Evolutionary conservation across 1,284 basidiomycete species (phyloP).

Genomic region (Mycosarcoma maydis): DNA sequence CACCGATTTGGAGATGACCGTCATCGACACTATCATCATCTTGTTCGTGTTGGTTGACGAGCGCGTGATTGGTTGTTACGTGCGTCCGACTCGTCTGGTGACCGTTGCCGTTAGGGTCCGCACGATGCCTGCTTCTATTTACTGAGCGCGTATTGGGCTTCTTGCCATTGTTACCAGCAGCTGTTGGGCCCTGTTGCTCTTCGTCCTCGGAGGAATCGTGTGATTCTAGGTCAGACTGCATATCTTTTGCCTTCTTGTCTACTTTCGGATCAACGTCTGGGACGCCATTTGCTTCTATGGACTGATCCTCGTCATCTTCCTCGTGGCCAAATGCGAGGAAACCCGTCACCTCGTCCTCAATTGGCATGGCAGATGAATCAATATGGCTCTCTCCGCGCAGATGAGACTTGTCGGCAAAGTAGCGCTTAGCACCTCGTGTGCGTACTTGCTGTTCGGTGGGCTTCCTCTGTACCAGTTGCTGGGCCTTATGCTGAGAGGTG

Average conservation of each 20-base stretch:
- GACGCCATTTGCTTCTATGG: background rate
- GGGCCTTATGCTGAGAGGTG: background rate
- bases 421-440: constrained; percentile 17
- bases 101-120: constrained; percentile 9
- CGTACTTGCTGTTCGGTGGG: constrained; percentile 10
- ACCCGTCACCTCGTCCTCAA: constrained; percentile 28
- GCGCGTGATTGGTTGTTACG: background rate
- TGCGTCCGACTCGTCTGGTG: background rate
- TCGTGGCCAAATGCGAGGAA: constrained; percentile 25
- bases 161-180: background rate
- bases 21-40: background rate
- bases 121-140: background rate
- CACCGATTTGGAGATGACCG: background rate
- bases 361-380: constrained; percentile 22
- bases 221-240: background rate
- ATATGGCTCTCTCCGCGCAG: constrained; percentile 1
- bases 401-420: constrained; percentile 15
- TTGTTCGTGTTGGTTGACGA: background rate
- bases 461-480: constrained; percentile 1
- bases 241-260: background rate
- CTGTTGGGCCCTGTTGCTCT: background rate
- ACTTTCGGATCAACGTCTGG: constrained; percentile 1
- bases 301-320: constrained; percentile 6
- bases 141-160: background rate
- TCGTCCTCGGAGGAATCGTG: constrained; percentile 26